Evolutionary conservation across 225 moss, liverwort and hornwort species (phyloP).

Genomic region (Bryum argenteum): DNA sequence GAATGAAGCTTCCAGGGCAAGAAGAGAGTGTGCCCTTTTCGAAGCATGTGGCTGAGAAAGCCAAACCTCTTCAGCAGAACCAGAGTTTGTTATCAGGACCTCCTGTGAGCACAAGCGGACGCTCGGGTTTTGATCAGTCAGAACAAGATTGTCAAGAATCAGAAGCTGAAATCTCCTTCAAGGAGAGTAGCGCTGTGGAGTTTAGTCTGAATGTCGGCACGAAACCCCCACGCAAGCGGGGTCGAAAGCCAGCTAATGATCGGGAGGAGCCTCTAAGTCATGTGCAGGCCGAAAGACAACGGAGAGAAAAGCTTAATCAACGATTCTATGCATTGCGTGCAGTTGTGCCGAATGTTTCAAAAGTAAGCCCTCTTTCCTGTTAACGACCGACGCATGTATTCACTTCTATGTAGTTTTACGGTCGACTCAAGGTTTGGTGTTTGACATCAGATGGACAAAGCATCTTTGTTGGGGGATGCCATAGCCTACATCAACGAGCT

Average conservation of each 20-base stretch:
- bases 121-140: slow-evolving; percentile 70
- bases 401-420: not conserved
- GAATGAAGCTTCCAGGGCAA: slow-evolving; percentile 37
- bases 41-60: slow-evolving; percentile 45
- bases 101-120: slow-evolving; percentile 47
- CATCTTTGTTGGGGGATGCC: slow-evolving; percentile 88
- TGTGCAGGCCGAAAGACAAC: slow-evolving; percentile 88
- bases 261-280: slow-evolving; percentile 93
- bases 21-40: slow-evolving; percentile 38
- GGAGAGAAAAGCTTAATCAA: slow-evolving; percentile 93
- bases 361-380: slow-evolving; percentile 47
- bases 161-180: slow-evolving; percentile 88
- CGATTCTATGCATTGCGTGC: slow-evolving; percentile 87
- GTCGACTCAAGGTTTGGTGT: not conserved
- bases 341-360: slow-evolving; percentile 93
- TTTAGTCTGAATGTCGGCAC: slow-evolving; percentile 64
- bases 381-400: not conserved
- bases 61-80: slow-evolving; percentile 46
- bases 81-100: slow-evolving; percentile 51
- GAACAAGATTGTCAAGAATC: slow-evolving; percentile 80
- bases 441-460: slow-evolving; percentile 75
- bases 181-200: slow-evolving; percentile 60
- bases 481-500: slow-evolving; percentile 88
- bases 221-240: slow-evolving; percentile 91
- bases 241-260: slow-evolving; percentile 89